Evolutionary conservation across 2,329 filamentous ascomycete species (phyloP).

Genomic region (Septoria linicola): DNA sequence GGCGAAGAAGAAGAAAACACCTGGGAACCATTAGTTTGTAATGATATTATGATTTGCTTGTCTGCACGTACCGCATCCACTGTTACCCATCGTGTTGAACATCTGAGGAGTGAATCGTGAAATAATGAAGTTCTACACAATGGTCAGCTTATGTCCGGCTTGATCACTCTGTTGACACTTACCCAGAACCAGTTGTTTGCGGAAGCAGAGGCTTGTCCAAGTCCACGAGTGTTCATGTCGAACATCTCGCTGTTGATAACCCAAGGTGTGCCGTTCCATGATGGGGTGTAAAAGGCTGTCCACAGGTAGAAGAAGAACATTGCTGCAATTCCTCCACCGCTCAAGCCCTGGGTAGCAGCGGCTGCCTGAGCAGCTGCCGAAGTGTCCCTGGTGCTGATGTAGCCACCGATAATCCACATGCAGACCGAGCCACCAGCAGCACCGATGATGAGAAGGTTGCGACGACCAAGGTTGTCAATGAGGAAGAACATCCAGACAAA

Average conservation of each 20-base stretch:
- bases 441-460: constrained; percentile 65
- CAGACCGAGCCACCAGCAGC: constrained; percentile 61
- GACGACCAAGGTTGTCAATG: constrained; percentile 63
- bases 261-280: constrained; percentile 61
- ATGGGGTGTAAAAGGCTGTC: constrained; percentile 64
- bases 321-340: constrained; percentile 57
- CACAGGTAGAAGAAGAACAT: constrained; percentile 74
- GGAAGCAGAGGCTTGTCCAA: constrained; percentile 70
- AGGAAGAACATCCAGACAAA: constrained; percentile 68
- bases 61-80: constrained; percentile 41
- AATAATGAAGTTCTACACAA: constrained; percentile 69
- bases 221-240: constrained; percentile 64
- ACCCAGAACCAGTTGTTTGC: constrained; percentile 69
- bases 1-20: constrained; percentile 48
- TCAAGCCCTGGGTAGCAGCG: constrained; percentile 38
- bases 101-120: constrained; percentile 67
- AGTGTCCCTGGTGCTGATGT: constrained; percentile 45
- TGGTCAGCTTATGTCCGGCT: constrained; percentile 25
- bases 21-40: too few species aligned
- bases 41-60: too few species aligned
- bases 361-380: constrained; percentile 47
- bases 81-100: constrained; percentile 46
- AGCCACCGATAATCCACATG: constrained; percentile 65
- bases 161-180: background rate
- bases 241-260: constrained; percentile 75